Conservation (phyloP, 2,329 filamentous ascomycete genomes). For the Hortaea sp. region DNA sequence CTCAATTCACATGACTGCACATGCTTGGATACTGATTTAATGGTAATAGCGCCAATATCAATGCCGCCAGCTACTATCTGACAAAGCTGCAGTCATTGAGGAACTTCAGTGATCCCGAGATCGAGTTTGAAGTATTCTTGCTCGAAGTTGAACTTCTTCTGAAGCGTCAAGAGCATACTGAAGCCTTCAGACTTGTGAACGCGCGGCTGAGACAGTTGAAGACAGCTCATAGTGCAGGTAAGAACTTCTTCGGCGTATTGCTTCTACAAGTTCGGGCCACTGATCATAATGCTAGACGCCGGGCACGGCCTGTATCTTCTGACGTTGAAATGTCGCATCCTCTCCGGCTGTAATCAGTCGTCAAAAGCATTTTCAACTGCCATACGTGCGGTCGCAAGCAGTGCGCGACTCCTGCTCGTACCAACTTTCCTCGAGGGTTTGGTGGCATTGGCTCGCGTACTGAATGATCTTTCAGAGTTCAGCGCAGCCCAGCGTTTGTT, state of each 20-base stretch:
- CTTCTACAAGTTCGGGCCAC: not conserved
- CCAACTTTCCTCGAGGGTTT: slow-evolving; percentile 64
- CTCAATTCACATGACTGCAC: not conserved
- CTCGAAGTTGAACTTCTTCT: slow-evolving; percentile 51
- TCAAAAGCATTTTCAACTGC: slow-evolving; percentile 68
- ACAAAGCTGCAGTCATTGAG: slow-evolving; percentile 43
- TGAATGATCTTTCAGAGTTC: slow-evolving; percentile 63
- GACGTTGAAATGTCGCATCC: slow-evolving; percentile 60
- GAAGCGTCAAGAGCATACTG: slow-evolving; percentile 41
- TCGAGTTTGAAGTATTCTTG: slow-evolving; percentile 49
- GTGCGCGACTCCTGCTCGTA: slow-evolving; percentile 59
- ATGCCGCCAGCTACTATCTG: slow-evolving; percentile 47
- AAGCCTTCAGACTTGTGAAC: slow-evolving; percentile 47
- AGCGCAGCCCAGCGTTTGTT: slow-evolving; percentile 55
- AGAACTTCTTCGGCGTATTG: not conserved
- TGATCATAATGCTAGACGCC: slow-evolving; percentile 43
- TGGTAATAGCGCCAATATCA: slow-evolving; percentile 40
- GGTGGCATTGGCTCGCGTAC: slow-evolving; percentile 55
- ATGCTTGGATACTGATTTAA: not conserved
- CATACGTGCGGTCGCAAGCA: slow-evolving; percentile 63
- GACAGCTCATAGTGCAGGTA: slow-evolving; percentile 24
- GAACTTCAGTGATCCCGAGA: slow-evolving; percentile 42
- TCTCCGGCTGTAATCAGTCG: slow-evolving; percentile 57
- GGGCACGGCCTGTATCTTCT: slow-evolving; percentile 61
- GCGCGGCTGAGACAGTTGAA: slow-evolving; percentile 40